A percentile compares a stretch with the other conserved stretches of the same genome.
Evolutionary conservation across 164 flowering plant species (phyloP).

Genomic region (Vitis rotundifolia): DNA sequence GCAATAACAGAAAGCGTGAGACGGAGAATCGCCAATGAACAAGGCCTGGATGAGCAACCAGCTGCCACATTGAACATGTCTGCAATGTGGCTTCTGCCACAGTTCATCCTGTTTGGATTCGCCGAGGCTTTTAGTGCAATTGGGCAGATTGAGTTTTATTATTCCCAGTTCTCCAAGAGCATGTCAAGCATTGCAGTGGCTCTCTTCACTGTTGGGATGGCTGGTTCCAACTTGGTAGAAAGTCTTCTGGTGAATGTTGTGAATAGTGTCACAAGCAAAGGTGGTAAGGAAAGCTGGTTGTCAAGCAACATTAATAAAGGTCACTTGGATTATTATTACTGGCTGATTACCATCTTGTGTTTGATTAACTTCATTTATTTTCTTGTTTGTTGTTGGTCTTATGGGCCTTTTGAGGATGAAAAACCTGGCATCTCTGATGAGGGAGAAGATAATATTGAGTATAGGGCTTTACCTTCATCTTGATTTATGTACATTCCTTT

Average conservation of each 20-base stretch:
- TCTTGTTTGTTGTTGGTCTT: slow-evolving; percentile 23
- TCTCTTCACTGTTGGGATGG: slow-evolving; percentile 22
- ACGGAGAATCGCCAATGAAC: slow-evolving; percentile 12
- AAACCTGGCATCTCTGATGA: neutral
- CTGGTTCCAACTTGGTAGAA: slow-evolving; percentile 27
- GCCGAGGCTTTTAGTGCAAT: slow-evolving; percentile 42
- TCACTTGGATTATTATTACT: slow-evolving; percentile 29
- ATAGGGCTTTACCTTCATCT: too few species aligned
- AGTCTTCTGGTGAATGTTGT: slow-evolving; percentile 23
- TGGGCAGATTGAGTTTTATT: slow-evolving; percentile 43
- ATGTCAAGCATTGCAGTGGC: slow-evolving; percentile 48
- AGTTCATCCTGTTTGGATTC: slow-evolving; percentile 29
- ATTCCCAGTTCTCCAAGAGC: slow-evolving; percentile 40
- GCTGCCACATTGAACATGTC: slow-evolving; percentile 22
- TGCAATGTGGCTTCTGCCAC: slow-evolving; percentile 42
- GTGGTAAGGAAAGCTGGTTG: slow-evolving; percentile 28
- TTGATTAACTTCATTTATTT: slow-evolving; percentile 22
- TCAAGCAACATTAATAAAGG: slow-evolving; percentile 26
- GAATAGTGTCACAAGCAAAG: slow-evolving; percentile 4
- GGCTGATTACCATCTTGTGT: slow-evolving; percentile 21
- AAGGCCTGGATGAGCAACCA: slow-evolving; percentile 8
- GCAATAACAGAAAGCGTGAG: slow-evolving; percentile 39
- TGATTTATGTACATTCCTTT: too few species aligned
- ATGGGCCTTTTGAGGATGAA: slow-evolving; percentile 13
- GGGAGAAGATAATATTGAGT: neutral